Evolutionary conservation across 441 rosid genomes (phyloP), one percentile per base, ranked within the genome.

Genomic region (Brassica hybrid): DNA sequence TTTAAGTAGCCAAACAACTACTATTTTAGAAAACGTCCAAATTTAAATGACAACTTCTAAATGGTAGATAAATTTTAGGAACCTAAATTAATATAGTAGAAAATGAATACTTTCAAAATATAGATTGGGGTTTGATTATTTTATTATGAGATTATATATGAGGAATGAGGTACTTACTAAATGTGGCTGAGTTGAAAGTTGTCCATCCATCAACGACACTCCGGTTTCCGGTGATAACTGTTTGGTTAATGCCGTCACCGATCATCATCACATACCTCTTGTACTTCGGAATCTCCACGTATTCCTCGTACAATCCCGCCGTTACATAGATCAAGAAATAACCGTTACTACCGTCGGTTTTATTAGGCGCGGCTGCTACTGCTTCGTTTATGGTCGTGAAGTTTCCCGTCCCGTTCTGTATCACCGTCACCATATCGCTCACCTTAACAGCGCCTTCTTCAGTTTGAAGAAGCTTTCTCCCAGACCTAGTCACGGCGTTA

Each of bases 191-290:
- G 54, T 92, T 88, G 84, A 93, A 95, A 34, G 98, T 95, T 27
- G 99, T 93, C 98, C 93, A 95, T 2, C 95, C 95, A 57, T 93
- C 99, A 64, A 73, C 92, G 8, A 88, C 92, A 70, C 92, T 95
- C 0, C 86, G 88, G 76, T 93, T 95, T 7, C 99, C 98, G 11
- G 98, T 93, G 61, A 95, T 90, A 25, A 93, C 60, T 0, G 98
- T 96, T 78, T 75, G 87, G 78, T 90, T 90, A 74, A 96, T 93
- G 27, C 99, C 99, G 8, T 87, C 99, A 11, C 99, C 99, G 17
- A 93, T 74, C 82, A 96, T 93, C 95, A 93, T 90, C 45, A 96
- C 84, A 36, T 88, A 88, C 9, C 69, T 85, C 78, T 93, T 96
- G 48, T 86, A 81, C 89, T 88, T 96, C 4, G 91, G 78, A 64